A percentile compares a stretch with the other conserved stretches of the same genome.
Evolutionary conservation across 768 basidiomycete species (phyloP).

Genomic region (Cyathus striatus): DNA sequence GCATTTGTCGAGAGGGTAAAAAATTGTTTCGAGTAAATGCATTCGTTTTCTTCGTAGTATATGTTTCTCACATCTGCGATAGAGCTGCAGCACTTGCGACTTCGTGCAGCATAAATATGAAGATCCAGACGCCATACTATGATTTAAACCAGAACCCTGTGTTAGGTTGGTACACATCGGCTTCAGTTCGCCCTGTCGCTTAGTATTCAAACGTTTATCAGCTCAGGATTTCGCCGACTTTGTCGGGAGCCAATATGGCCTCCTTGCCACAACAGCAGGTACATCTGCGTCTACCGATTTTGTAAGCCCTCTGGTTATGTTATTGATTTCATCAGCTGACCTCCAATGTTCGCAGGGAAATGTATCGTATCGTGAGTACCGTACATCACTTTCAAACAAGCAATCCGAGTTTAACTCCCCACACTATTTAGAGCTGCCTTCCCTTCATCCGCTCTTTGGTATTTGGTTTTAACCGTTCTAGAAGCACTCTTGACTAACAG

Average conservation of each 20-base stretch:
- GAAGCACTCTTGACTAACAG: conserved; percentile 8
- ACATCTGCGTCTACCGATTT: conserved; percentile 73
- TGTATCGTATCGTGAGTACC: conserved; percentile 59
- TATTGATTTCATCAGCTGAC: no score
- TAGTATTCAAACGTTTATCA: conserved; percentile 15
- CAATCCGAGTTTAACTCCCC: conserved; percentile 8
- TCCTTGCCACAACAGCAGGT: conserved; percentile 21
- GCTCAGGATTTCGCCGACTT: conserved; percentile 50
- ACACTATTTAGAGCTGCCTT: conserved; percentile 43
- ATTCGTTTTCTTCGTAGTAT: background rate
- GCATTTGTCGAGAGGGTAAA: conserved; percentile 53
- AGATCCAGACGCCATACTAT: conserved; percentile 36
- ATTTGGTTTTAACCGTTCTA: conserved; percentile 11
- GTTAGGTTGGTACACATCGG: conserved; percentile 34
- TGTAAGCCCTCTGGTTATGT: conserved; percentile 48
- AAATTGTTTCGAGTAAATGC: conserved; percentile 66
- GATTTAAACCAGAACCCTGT: conserved; percentile 57
- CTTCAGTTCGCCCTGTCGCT: conserved; percentile 2
- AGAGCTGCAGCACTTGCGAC: conserved; percentile 70
- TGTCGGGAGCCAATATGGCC: conserved; percentile 37
- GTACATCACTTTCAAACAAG: conserved; percentile 6
- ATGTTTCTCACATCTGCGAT: conserved; percentile 4
- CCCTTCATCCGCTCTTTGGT: conserved; percentile 64
- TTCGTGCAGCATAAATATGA: conserved; percentile 45
- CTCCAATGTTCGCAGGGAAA: conserved; percentile 50